These are phyloP conservation scores for Yamadazyma songkhlaensis DNA, from an alignment of 1,139 yeast genomes.

Conservation along the genomic window DNA sequence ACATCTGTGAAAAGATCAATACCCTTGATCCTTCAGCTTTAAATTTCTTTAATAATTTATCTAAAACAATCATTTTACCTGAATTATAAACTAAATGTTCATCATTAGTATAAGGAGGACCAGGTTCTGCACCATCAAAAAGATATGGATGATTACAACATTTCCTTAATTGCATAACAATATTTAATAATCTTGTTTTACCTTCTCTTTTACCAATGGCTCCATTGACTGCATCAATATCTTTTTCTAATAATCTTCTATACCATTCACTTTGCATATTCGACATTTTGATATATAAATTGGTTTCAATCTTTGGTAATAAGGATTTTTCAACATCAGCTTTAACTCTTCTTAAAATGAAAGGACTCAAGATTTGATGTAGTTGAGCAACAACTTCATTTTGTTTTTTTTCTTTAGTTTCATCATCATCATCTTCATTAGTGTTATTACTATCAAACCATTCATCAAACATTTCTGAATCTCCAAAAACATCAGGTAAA, in stretches of 20 bases:
- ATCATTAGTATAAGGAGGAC: slow-evolving; percentile 96
- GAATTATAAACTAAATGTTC: slow-evolving; percentile 87
- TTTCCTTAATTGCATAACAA: slow-evolving; percentile 94
- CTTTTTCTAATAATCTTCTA: slow-evolving; percentile 82
- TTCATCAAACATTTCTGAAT: slow-evolving; percentile 82
- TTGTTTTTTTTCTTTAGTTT: slow-evolving; percentile 50
- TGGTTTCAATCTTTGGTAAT: slow-evolving; percentile 85
- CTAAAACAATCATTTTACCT: slow-evolving; percentile 88
- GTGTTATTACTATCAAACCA: slow-evolving; percentile 60
- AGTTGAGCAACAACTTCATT: slow-evolving; percentile 80
- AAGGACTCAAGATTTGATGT: slow-evolving; percentile 84
- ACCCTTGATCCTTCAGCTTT: slow-evolving; percentile 84
- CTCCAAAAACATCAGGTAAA: slow-evolving; percentile 92
- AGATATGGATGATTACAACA: slow-evolving; percentile 97
- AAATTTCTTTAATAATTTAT: slow-evolving; percentile 72
- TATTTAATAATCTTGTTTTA: slow-evolving; percentile 83
- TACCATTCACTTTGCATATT: slow-evolving; percentile 95
- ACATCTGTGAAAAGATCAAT: slow-evolving; percentile 92
- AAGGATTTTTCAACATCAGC: slow-evolving; percentile 90
- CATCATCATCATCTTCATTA: slow-evolving; percentile 27
- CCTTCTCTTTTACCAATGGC: slow-evolving; percentile 86
- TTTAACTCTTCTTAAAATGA: slow-evolving; percentile 83
- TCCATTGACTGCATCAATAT: slow-evolving; percentile 95
- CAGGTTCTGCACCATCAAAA: slow-evolving; percentile 98
- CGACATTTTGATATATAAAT: slow-evolving; percentile 90